Evolutionary conservation across 1,284 basidiomycete species (phyloP).

Genomic region (Ganoderma meredithae): DNA sequence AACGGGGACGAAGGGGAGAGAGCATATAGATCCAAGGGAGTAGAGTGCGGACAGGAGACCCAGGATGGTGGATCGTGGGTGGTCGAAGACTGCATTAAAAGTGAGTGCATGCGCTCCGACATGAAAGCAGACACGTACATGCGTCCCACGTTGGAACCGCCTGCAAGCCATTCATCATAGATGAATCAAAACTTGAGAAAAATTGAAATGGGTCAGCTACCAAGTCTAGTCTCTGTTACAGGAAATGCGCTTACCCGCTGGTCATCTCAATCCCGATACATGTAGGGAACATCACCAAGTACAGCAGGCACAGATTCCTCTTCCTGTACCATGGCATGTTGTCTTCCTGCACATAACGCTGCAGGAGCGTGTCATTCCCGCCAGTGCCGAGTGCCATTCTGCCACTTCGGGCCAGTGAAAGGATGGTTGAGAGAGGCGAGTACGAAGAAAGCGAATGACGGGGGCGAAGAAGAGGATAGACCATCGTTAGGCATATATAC

Average conservation of each 20-base stretch:
- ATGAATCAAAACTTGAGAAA: conserved; percentile 56
- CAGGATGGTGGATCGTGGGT: conserved; percentile 56
- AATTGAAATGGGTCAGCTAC: background rate
- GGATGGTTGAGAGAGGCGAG: background rate
- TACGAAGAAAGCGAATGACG: background rate
- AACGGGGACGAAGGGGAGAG: conserved; percentile 70
- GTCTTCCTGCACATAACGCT: conserved; percentile 54
- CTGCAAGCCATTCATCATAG: conserved; percentile 71
- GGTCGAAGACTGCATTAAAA: conserved; percentile 50
- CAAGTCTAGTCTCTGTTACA: background rate
- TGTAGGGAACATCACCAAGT: conserved; percentile 62
- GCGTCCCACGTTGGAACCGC: conserved; percentile 65
- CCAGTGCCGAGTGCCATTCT: conserved; percentile 30
- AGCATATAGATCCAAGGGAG: conserved; percentile 60
- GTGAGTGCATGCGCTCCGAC: background rate
- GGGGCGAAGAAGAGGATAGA: background rate
- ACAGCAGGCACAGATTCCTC: conserved; percentile 55
- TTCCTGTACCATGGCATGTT: conserved; percentile 63
- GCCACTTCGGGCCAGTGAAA: background rate
- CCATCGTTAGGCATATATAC: conserved; percentile 1
- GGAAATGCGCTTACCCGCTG: conserved; percentile 52
- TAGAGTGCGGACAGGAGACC: conserved; percentile 62
- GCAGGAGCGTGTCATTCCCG: conserved; percentile 49
- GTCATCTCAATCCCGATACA: conserved; percentile 71
- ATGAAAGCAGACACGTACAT: conserved; percentile 45